These are phyloP conservation scores for Poterioochromonas sp. DNA, from an alignment of 352 stramenopile genomes.

Conservation along the genomic window DNA sequence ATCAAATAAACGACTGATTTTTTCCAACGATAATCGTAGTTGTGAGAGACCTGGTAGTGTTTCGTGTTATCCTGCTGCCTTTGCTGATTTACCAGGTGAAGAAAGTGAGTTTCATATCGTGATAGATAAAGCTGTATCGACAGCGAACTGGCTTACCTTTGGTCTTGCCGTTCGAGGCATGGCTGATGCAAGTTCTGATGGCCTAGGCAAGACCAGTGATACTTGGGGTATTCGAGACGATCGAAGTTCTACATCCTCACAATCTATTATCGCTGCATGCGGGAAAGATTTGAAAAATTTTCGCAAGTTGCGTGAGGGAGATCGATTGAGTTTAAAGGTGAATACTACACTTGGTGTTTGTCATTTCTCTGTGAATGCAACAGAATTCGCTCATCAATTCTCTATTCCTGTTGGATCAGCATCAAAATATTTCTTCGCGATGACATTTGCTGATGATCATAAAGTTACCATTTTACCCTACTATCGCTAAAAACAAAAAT, in stretches of 20 bases:
- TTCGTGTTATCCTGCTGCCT: constrained; percentile 27
- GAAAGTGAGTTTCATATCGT: not conserved
- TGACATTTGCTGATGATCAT: constrained; percentile 24
- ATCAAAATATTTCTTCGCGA: constrained; percentile 1
- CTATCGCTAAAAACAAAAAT: not conserved
- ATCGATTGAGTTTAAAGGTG: not conserved
- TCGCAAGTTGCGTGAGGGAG: not conserved
- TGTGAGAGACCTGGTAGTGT: not conserved
- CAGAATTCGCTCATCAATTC: not conserved
- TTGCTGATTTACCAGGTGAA: not conserved
- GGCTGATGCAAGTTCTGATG: not conserved
- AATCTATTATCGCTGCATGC: not conserved
- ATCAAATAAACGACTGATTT: not conserved
- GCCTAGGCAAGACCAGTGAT: not conserved
- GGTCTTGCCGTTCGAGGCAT: not conserved
- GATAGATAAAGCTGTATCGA: not conserved
- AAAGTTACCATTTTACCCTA: constrained; percentile 1
- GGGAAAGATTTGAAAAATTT: not conserved
- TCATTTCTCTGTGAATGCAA: not conserved
- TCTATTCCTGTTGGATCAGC: not conserved
- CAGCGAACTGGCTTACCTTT: constrained; percentile 11
- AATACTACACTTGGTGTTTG: not conserved
- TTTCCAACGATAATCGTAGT: not conserved
- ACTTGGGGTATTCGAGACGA: constrained; percentile 15
- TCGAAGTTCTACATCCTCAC: not conserved